These are phyloP conservation scores for Rhytidiadelphus loreus DNA, from an alignment of 225 moss, liverwort and hornwort species.

Conservation along the genomic window DNA sequence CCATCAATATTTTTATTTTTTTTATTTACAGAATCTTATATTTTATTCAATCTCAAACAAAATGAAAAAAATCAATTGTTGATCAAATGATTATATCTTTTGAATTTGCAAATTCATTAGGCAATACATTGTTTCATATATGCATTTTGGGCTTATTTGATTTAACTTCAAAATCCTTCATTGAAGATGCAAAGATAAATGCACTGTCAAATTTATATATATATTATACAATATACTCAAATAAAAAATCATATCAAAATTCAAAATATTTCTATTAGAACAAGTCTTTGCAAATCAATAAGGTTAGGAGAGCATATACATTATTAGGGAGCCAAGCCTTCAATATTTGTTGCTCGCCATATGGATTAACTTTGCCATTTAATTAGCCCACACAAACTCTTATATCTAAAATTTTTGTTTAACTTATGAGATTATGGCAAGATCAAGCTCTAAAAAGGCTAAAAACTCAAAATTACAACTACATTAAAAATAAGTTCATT, in stretches of 20 bases:
- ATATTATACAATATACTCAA: neutral
- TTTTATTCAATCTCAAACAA: neutral
- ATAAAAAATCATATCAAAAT: neutral
- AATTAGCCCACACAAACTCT: neutral
- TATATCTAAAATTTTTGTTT: neutral
- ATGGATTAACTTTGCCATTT: too few relatives aligned
- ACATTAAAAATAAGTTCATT: neutral
- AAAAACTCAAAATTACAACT: neutral
- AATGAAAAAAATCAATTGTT: neutral
- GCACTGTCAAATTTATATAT: rapidly evolving
- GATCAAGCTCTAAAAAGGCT: neutral
- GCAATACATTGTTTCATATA: rapidly evolving
- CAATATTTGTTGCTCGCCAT: neutral
- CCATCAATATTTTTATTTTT: too few relatives aligned
- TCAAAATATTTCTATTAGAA: neutral
- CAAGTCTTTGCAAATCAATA: neutral
- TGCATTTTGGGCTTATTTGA: rapidly evolving
- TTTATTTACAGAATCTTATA: rapidly evolving
- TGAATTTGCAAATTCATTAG: neutral
- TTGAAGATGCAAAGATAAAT: neutral
- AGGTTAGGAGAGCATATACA: neutral
- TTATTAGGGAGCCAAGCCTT: neutral
- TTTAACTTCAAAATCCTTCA: neutral
- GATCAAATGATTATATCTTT: neutral
- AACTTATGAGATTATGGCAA: neutral